Evolutionary conservation across 2,329 filamentous ascomycete genomes (phyloP), one percentile per base, ranked within the genome.

Genomic region (Cladosporium sp.): DNA sequence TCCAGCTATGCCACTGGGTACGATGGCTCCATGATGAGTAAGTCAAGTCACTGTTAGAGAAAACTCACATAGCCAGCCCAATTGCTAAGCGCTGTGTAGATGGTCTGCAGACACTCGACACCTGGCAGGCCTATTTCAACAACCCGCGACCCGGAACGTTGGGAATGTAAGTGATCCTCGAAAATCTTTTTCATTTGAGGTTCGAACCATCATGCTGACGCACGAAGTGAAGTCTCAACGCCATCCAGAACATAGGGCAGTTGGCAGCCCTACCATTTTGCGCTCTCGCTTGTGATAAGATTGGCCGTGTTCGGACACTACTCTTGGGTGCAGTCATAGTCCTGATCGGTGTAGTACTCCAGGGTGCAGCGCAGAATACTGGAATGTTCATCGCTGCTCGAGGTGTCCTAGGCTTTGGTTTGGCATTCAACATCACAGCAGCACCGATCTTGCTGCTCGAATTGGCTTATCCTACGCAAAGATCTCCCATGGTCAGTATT

Each of bases 321-420:
- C 36, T 39, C 17, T 39, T 39, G 15, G 36, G 36, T 5, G 36
- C 36, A 19, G 17, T 19, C 17, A n/a, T 39, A n/a, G 36, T 39
- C 13, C 15, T 39, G 6, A 6, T 10, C 13, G 36, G 36, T 39
- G 36, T 39, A 39, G 36, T 32, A 3, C 28, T 48, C 44, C 47
- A 50, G 24, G 35, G 28, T 13, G 25, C 28, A n/a, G 47, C 47
- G 9, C n/a, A 20, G 7, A 60, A 55, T 10, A 40, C 59, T 3
- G 53, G 25, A 19, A 60, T 62, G 56, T 59, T 62, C 39, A 25
- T 62, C 17, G 58, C 56, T 19, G 49, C 58, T 8, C 56, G 59
- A 37, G 39, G 52, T 12, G 34, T 60, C 20, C 39, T 62, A 25
- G 59, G 59, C 15, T 44, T 61, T 15, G 59, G 59, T 4, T 52